phyloP scores from a whole-genome alignment of 75 land plant genomes.

The Cryptomeria japonica region DNA sequence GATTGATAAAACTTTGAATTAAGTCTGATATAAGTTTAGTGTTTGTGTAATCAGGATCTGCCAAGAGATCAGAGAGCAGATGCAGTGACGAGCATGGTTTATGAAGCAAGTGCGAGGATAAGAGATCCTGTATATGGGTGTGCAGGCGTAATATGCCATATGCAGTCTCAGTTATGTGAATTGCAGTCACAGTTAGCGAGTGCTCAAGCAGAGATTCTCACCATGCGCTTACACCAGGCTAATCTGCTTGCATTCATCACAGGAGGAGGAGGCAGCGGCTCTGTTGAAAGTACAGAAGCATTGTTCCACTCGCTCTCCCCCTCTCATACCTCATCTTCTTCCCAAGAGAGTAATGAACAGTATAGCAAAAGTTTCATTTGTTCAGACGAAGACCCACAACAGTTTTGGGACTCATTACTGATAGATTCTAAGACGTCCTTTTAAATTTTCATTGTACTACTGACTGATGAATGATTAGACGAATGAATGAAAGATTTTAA shows the following conservation, averaged over 20 bases:
- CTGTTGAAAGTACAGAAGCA: not conserved
- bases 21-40: not conserved
- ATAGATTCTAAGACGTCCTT: not conserved
- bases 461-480: too few relatives aligned
- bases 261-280: not conserved
- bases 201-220: not conserved
- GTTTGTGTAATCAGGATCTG: constrained; percentile 20
- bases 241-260: not conserved
- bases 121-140: constrained; percentile 41
- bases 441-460: too few relatives aligned
- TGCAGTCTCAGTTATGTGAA: constrained; percentile 14
- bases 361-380: not conserved
- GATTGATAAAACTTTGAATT: too few relatives aligned
- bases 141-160: constrained; percentile 24
- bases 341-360: not conserved
- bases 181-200: not conserved
- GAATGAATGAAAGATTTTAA: too few relatives aligned
- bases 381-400: not conserved
- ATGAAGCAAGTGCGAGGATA: constrained; percentile 36
- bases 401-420: not conserved
- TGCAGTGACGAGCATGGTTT: constrained; percentile 38
- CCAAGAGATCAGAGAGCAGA: constrained; percentile 25
- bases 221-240: not conserved
- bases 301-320: not conserved
- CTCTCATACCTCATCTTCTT: not conserved